phyloP scores from a whole-genome alignment of 306 rosid species.

The Glycine latifolia region DNA sequence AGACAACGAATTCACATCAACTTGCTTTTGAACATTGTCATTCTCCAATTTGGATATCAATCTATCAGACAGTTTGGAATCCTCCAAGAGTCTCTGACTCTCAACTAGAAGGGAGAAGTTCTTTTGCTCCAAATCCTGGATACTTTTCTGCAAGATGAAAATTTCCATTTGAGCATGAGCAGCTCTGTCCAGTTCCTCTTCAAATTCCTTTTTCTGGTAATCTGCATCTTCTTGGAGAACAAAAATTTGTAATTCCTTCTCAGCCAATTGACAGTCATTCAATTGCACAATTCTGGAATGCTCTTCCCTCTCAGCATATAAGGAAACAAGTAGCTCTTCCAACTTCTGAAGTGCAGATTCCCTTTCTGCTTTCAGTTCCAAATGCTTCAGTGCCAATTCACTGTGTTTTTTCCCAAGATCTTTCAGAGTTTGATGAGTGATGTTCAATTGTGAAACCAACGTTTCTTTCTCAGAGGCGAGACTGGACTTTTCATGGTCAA shows the following conservation, averaged over 20 bases:
- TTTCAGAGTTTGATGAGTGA: slow-evolving; percentile 62
- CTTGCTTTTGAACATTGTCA: slow-evolving; percentile 58
- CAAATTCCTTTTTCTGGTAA: slow-evolving; percentile 67
- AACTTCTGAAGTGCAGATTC: slow-evolving; percentile 70
- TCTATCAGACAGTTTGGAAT: slow-evolving; percentile 60
- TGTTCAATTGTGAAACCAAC: slow-evolving; percentile 60
- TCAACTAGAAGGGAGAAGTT: slow-evolving; percentile 61
- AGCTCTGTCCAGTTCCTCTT: slow-evolving; percentile 70
- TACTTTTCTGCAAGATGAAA: slow-evolving; percentile 71
- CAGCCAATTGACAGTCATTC: slow-evolving; percentile 63
- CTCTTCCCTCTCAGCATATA: slow-evolving; percentile 73
- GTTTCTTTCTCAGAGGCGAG: slow-evolving; percentile 68
- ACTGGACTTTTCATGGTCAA: slow-evolving; percentile 68
- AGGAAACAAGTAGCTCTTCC: slow-evolving; percentile 71
- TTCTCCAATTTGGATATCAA: slow-evolving; percentile 70
- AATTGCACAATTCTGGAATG: slow-evolving; percentile 59
- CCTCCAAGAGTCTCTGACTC: slow-evolving; percentile 71
- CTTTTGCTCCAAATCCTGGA: slow-evolving; percentile 66
- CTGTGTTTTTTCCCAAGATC: slow-evolving; percentile 58
- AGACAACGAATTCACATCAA: slow-evolving; percentile 55
- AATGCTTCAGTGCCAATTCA: slow-evolving; percentile 61
- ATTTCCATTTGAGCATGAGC: slow-evolving; percentile 64
- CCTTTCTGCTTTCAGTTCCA: slow-evolving; percentile 63
- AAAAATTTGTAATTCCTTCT: slow-evolving; percentile 64
- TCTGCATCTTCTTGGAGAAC: slow-evolving; percentile 65